A percentile compares a stretch with the other conserved stretches of the same genome.
Conservation (phyloP, 2,329 filamentous ascomycete genomes). For the Dothistroma pini region DNA sequence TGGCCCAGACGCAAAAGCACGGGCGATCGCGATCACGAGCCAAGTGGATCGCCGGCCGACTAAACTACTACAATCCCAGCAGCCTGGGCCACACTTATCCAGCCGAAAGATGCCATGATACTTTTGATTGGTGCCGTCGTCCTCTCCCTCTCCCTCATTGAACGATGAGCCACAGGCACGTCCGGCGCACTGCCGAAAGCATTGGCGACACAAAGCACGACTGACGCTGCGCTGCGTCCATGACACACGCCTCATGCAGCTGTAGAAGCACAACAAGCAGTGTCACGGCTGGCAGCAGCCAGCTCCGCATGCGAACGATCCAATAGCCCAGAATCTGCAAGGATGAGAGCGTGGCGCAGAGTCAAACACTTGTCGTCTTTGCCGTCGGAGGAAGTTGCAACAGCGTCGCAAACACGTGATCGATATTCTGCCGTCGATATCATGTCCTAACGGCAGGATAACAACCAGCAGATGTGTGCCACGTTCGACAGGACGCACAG, state of each 20-base stretch:
- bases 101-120: background rate
- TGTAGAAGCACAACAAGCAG: background rate
- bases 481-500: background rate
- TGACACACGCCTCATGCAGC: conserved; percentile 1
- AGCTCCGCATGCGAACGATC: background rate
- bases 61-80: background rate
- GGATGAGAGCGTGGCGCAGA: background rate
- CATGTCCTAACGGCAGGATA: background rate
- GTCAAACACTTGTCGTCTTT: background rate
- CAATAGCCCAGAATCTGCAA: background rate
- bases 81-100: background rate
- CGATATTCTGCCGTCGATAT: too few relatives aligned
- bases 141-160: too few relatives aligned
- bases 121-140: too few relatives aligned
- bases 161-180: too few relatives aligned
- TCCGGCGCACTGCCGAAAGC: background rate
- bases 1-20: background rate
- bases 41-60: background rate
- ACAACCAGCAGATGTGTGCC: background rate
- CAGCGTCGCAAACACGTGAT: background rate
- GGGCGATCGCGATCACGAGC: background rate
- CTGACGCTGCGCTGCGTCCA: background rate
- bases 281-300: background rate
- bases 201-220: background rate
- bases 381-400: background rate